Percentiles rank a stretch among this genome's conserved stretches.
Conservation (phyloP, 2,329 filamentous ascomycete species). For the Penicillium griseofulvum region DNA sequence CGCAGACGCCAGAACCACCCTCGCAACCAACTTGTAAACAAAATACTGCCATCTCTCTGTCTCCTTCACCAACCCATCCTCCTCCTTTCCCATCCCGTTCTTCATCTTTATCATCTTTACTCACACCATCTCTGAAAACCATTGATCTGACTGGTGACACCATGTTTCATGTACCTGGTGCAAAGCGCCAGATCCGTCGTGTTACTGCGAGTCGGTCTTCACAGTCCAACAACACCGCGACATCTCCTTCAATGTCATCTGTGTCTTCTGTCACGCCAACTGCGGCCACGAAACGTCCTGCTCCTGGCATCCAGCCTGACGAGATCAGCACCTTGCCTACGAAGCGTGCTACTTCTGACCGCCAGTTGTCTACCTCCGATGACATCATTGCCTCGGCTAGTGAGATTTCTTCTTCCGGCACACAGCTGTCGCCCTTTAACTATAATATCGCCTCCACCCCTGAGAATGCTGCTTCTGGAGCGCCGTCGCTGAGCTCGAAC, state of each 20-base stretch:
- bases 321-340: too few relatives aligned
- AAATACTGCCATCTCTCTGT: background rate
- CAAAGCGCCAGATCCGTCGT: background rate
- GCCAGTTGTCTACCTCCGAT: background rate
- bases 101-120: background rate
- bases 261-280: background rate
- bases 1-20: background rate
- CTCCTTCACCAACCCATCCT: background rate
- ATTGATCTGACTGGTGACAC: background rate
- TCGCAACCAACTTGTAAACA: background rate
- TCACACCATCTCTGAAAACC: background rate
- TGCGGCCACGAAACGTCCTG: background rate
- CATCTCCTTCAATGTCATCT: too few relatives aligned
- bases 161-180: background rate
- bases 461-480: background rate
- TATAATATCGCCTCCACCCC: rapidly evolving
- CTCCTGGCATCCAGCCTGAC: background rate
- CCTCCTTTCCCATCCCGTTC: background rate
- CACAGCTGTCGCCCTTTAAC: rapidly evolving
- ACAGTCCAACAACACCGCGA: background rate
- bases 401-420: background rate
- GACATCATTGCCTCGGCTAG: background rate
- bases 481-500: background rate
- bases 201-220: background rate
- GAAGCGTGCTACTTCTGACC: background rate